These are phyloP conservation scores for Gilbertella persicaria DNA, from an alignment of 371 early-diverging fungal species.

Conservation along the genomic window DNA sequence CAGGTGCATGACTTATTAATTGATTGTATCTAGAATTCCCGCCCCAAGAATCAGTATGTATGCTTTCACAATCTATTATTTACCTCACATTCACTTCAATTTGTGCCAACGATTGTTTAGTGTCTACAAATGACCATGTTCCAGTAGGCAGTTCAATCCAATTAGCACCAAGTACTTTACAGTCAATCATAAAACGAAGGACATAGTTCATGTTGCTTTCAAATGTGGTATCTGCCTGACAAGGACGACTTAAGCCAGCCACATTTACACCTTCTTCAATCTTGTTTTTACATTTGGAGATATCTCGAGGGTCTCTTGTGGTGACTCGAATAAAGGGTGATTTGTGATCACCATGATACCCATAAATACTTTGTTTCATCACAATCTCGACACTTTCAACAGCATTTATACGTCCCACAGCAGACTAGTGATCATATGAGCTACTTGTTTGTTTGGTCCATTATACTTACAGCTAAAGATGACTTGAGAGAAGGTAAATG, in stretches of 20 bases:
- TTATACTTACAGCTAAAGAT: conserved; percentile 59
- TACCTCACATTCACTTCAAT: conserved; percentile 78
- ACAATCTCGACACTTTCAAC: conserved; percentile 65
- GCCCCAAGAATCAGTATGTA: conserved; percentile 5
- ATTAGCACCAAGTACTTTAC: conserved; percentile 81
- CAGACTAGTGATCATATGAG: conserved; percentile 13
- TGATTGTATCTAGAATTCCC: conserved; percentile 57
- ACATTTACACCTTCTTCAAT: conserved; percentile 63
- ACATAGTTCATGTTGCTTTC: conserved; percentile 94
- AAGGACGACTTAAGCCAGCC: conserved; percentile 38
- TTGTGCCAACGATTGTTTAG: conserved; percentile 72
- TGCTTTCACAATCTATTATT: conserved; percentile 13
- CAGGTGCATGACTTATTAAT: conserved; percentile 85
- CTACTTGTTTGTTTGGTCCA: neutral
- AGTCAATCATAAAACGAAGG: conserved; percentile 98
- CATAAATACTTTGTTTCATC: conserved; percentile 80
- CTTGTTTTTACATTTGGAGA: conserved; percentile 38
- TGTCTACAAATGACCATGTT: conserved; percentile 55
- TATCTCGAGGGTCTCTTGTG: conserved; percentile 59
- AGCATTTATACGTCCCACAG: conserved; percentile 27
- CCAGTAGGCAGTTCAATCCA: conserved; percentile 92
- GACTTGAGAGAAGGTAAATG: conserved; percentile 59
- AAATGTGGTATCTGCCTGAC: conserved; percentile 65
- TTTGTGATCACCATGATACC: conserved; percentile 75
- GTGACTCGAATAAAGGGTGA: conserved; percentile 73